A percentile compares a stretch with the other conserved stretches of the same genome.
Evolutionary conservation across 2,329 filamentous ascomycete species (phyloP).

Genomic region (Aureobasidium subglaciale): DNA sequence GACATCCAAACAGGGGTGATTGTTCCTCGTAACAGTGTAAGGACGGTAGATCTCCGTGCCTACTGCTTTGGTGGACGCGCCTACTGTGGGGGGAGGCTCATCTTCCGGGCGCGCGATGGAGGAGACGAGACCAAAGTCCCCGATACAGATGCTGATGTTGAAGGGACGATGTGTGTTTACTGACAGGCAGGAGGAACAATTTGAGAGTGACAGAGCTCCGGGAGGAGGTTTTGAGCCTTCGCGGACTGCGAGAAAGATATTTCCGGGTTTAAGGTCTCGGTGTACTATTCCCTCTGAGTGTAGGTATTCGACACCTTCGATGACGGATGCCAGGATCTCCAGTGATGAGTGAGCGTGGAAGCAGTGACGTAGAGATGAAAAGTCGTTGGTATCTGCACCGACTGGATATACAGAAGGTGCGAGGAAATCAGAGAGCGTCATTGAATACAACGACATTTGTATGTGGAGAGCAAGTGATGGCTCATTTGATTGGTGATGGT

Average conservation of each 20-base stretch:
- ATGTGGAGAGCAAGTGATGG: constrained; percentile 50
- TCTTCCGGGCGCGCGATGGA: constrained; percentile 40
- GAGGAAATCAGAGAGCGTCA: constrained; percentile 55
- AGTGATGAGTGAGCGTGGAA: constrained; percentile 54
- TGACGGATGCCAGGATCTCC: constrained; percentile 50
- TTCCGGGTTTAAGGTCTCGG: constrained; percentile 61
- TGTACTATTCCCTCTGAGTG: constrained; percentile 56
- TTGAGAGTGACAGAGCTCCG: constrained; percentile 41
- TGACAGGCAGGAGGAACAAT: constrained; percentile 29
- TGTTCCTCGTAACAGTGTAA: constrained; percentile 25
- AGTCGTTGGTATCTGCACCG: constrained; percentile 13
- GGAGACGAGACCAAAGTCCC: constrained; percentile 61
- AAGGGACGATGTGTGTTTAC: constrained; percentile 17
- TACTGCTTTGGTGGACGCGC: constrained; percentile 36
- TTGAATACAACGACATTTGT: constrained; percentile 60
- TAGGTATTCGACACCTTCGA: constrained; percentile 59
- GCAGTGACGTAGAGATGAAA: constrained; percentile 45
- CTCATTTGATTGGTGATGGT: constrained; percentile 6
- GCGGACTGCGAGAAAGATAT: constrained; percentile 53
- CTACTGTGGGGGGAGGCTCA: constrained; percentile 15
- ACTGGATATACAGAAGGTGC: constrained; percentile 27
- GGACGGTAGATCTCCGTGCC: constrained; percentile 59
- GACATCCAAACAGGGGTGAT: constrained; percentile 52
- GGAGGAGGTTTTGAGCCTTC: constrained; percentile 25
- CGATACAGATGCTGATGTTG: constrained; percentile 54